These are phyloP conservation scores for Aureobasidium sp. DNA, from an alignment of 2,329 filamentous ascomycete genomes.

Conservation along the genomic window DNA sequence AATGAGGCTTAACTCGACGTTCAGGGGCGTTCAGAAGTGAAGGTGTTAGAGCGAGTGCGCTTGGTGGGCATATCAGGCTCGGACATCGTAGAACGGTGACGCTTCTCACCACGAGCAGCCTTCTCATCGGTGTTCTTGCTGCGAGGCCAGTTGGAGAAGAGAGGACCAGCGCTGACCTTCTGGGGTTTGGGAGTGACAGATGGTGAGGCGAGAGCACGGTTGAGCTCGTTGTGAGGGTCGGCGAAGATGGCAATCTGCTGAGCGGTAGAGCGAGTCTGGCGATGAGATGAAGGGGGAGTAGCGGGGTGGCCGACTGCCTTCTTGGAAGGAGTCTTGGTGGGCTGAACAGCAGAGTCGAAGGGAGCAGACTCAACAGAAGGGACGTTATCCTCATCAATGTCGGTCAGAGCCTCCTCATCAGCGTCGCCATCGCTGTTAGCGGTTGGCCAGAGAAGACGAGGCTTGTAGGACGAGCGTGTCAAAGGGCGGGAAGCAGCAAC, in stretches of 20 bases:
- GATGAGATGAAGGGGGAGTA: constrained; percentile 54
- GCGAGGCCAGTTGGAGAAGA: constrained; percentile 61
- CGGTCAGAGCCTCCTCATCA: constrained; percentile 49
- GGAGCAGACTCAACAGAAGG: constrained; percentile 19
- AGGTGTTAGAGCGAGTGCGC: not conserved
- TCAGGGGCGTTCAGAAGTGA: not conserved
- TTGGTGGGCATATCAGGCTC: constrained; percentile 5
- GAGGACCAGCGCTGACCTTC: constrained; percentile 35
- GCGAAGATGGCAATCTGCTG: constrained; percentile 10
- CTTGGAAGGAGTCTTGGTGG: constrained; percentile 17
- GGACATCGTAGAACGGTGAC: not conserved
- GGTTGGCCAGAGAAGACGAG: constrained; percentile 59
- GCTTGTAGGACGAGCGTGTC: constrained; percentile 62
- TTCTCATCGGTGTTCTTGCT: constrained; percentile 38
- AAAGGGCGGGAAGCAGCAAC: constrained; percentile 38
- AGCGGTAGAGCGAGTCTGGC: constrained; percentile 48
- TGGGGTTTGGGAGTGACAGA: constrained; percentile 12
- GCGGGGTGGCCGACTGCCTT: constrained; percentile 40
- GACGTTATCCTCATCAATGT: constrained; percentile 31
- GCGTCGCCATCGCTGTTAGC: constrained; percentile 40
- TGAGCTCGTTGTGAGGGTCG: not conserved
- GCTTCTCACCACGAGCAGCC: constrained; percentile 1
- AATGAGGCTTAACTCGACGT: too few species aligned
- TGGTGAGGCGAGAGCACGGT: not conserved
- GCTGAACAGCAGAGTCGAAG: constrained; percentile 6